A percentile compares a stretch with the other conserved stretches of the same genome.
Conservation (phyloP, 768 basidiomycete species). For the Calvatia gigantea region DNA sequence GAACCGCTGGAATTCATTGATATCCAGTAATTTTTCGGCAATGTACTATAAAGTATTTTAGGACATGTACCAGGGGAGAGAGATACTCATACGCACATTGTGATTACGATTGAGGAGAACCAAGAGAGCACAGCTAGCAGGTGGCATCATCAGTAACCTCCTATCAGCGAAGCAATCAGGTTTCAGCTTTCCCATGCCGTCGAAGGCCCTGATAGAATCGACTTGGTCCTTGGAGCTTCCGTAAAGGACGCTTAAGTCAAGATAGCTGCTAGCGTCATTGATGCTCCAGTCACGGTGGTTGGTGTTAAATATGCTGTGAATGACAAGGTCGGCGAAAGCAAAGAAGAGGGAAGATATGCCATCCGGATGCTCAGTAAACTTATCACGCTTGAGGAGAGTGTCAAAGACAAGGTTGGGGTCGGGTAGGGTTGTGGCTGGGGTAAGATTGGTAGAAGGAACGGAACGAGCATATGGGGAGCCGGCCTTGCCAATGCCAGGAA, state of each 20-base stretch:
- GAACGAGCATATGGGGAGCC: constrained; percentile 67
- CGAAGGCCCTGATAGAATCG: constrained; percentile 50
- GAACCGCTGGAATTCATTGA: constrained; percentile 63
- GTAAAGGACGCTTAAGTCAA: constrained; percentile 75
- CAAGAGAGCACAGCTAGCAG: constrained; percentile 62
- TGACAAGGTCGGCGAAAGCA: constrained; percentile 74
- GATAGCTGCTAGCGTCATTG: constrained; percentile 69
- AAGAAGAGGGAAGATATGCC: constrained; percentile 76
- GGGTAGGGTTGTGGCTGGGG: constrained; percentile 48
- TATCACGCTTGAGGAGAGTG: constrained; percentile 50
- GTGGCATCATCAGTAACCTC: constrained; percentile 69
- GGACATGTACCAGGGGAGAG: constrained; percentile 3
- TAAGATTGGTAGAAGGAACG: constrained; percentile 45
- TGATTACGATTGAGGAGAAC: constrained; percentile 72
- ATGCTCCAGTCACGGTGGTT: constrained; percentile 44
- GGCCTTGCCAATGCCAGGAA: constrained; percentile 56
- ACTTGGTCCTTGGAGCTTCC: constrained; percentile 50
- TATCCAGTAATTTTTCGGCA: constrained; percentile 59
- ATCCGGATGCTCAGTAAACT: constrained; percentile 54
- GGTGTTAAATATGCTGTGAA: constrained; percentile 69
- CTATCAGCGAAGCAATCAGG: constrained; percentile 69
- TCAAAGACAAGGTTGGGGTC: constrained; percentile 72
- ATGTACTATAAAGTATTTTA: constrained; percentile 47
- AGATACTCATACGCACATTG: constrained; percentile 43
- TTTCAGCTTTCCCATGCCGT: constrained; percentile 66